phyloP scores from a whole-genome alignment of 768 basidiomycete genomes.

The Leccinum rimulosum region DNA sequence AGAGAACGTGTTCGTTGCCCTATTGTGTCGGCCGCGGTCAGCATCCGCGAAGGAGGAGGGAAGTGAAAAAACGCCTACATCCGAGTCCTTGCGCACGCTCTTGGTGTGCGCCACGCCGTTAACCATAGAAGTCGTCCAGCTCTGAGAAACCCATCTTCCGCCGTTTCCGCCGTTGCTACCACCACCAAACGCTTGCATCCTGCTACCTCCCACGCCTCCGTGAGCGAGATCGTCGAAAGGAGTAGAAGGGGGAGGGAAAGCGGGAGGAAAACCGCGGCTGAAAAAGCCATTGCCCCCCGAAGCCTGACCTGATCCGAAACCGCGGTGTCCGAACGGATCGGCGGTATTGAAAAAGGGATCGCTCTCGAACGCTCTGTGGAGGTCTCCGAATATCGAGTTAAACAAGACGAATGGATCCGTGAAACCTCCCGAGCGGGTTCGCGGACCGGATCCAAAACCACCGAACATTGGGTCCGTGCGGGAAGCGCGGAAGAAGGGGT shows the following conservation, averaged over 20 bases:
- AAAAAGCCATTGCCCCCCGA: constrained; percentile 15
- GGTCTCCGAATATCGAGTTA: constrained; percentile 63
- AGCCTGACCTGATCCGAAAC: constrained; percentile 11
- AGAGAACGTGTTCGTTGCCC: constrained; percentile 76
- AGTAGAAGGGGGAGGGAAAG: constrained; percentile 7
- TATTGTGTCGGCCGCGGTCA: constrained; percentile 27
- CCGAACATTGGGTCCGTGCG: constrained; percentile 25
- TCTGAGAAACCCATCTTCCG: constrained; percentile 50
- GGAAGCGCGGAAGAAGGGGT: constrained; percentile 21
- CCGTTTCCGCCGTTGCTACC: constrained; percentile 5
- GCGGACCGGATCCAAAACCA: constrained; percentile 23
- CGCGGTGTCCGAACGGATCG: constrained; percentile 18
- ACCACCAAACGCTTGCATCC: constrained; percentile 10
- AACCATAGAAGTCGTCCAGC: constrained; percentile 51
- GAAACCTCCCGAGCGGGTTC: constrained; percentile 37
- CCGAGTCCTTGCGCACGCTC: constrained; percentile 52
- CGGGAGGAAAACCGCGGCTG: constrained; percentile 5
- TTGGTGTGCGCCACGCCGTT: constrained; percentile 68
- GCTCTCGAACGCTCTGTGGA: constrained; percentile 32
- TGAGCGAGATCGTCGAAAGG: constrained; percentile 11
- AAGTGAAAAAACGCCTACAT: constrained; percentile 41
- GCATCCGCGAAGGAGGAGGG: neutral
- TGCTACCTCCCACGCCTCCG: constrained; percentile 14
- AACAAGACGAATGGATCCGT: constrained; percentile 77
- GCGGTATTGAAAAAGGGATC: constrained; percentile 35